Percentiles rank a stretch among this genome's conserved stretches.
phyloP scores from a whole-genome alignment of 306 rosid genomes.

The Gynostemma pentaphyllum region DNA sequence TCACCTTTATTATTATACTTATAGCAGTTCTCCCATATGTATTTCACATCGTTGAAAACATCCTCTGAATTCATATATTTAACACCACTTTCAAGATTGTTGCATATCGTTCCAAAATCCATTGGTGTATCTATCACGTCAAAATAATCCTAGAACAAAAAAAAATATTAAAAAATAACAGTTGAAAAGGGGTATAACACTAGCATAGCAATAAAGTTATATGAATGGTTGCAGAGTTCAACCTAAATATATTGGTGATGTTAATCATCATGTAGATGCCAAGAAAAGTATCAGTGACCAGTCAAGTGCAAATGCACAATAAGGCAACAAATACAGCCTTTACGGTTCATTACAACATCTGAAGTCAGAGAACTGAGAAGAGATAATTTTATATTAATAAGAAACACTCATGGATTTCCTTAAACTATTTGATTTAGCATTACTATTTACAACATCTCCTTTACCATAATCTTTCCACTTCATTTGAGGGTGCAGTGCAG shows the following conservation, averaged over 20 bases:
- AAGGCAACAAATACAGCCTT: not conserved
- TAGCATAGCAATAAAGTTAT: not conserved
- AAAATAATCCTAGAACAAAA: slow-evolving; percentile 67
- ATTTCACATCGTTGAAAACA: slow-evolving; percentile 76
- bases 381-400: too few relatives aligned
- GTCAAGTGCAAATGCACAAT: not conserved
- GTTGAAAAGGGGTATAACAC: not conserved
- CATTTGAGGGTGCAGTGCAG: not conserved
- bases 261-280: not conserved
- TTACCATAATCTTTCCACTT: not conserved
- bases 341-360: too few relatives aligned
- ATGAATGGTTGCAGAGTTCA: not conserved
- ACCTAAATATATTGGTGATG: not conserved
- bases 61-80: slow-evolving; percentile 74
- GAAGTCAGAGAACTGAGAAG: too few relatives aligned
- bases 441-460: too few relatives aligned
- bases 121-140: slow-evolving; percentile 94
- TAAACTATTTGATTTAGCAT: too few relatives aligned
- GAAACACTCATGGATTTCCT: not conserved
- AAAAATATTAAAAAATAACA: not conserved
- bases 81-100: slow-evolving; percentile 56
- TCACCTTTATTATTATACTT: slow-evolving; percentile 94
- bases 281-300: not conserved
- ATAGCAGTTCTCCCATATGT: slow-evolving; percentile 87
- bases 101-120: slow-evolving; percentile 94